Evolutionary conservation across 345 rosid species (phyloP).

Genomic region (Fremontodendron californicum): DNA sequence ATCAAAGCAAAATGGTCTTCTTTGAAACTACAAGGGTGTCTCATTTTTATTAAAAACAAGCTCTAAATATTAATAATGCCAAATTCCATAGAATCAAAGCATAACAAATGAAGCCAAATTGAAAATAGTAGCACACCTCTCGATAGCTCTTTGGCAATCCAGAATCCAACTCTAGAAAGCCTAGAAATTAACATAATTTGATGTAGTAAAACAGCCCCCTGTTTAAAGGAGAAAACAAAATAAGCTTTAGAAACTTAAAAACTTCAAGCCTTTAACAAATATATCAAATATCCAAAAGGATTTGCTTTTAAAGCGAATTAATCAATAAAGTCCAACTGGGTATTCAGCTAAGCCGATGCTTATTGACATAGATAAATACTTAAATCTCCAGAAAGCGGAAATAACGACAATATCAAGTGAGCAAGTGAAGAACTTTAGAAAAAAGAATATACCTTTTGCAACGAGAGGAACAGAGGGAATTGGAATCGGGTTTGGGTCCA

Average conservation of each 20-base stretch:
- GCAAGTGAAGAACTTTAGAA: background rate
- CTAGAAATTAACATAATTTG: slow-evolving; percentile 41
- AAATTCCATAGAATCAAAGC: background rate
- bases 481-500: background rate
- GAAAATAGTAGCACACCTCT: slow-evolving; percentile 33
- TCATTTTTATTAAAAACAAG: background rate
- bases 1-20: background rate
- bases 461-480: background rate
- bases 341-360: background rate
- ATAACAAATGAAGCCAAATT: background rate
- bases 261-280: background rate
- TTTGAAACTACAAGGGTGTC: background rate
- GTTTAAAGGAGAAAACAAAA: background rate
- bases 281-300: background rate
- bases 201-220: background rate
- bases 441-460: background rate
- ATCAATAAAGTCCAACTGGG: background rate
- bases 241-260: background rate
- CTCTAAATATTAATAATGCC: background rate
- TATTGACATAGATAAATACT: background rate
- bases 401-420: background rate
- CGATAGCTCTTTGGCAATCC: slow-evolving; percentile 39
- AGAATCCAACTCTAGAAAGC: slow-evolving; percentile 39
- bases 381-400: background rate
- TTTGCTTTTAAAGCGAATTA: background rate